Evolutionary conservation across 257 asterid species (phyloP).

Genomic region (Jasminum sambac): DNA sequence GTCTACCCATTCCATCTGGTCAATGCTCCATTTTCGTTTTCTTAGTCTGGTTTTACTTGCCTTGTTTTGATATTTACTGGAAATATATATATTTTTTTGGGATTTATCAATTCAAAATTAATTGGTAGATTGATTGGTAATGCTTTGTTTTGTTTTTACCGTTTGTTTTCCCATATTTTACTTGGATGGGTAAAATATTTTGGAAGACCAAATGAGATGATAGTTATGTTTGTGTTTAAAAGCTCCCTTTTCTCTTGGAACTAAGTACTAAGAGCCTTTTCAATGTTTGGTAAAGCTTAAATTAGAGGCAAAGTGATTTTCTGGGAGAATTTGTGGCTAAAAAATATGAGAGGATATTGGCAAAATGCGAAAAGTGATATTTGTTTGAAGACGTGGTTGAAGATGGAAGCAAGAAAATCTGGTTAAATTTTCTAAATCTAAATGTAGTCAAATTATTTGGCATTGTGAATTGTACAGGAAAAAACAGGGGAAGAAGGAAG

Average conservation of each 20-base stretch:
- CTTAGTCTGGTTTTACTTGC: background rate
- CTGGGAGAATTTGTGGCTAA: too few relatives aligned
- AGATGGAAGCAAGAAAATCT: too few relatives aligned
- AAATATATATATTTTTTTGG: slow-evolving; percentile 3
- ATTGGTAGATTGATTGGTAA: slow-evolving; percentile 7
- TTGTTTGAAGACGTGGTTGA: too few relatives aligned
- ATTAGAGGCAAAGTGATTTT: too few relatives aligned
- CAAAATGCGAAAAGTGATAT: too few relatives aligned
- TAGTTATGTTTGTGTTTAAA: slow-evolving; percentile 1
- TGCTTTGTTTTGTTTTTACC: slow-evolving; percentile 8
- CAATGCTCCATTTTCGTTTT: slow-evolving; percentile 22
- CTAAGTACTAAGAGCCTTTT: background rate
- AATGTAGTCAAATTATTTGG: slow-evolving; percentile 17
- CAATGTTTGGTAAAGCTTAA: too few relatives aligned
- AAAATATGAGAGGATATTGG: too few relatives aligned
- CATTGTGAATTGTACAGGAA: slow-evolving; percentile 41
- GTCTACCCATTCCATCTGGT: slow-evolving; percentile 21
- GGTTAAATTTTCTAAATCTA: background rate
- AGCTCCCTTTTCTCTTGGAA: background rate
- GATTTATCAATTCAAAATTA: slow-evolving; percentile 5
- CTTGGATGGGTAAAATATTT: slow-evolving; percentile 15
- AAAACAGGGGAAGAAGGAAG: slow-evolving; percentile 51
- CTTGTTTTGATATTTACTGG: slow-evolving; percentile 9
- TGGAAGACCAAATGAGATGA: background rate
- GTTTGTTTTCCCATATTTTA: background rate